Conservation (phyloP, 208 protist species). For the Leishmania turanica region DNA sequence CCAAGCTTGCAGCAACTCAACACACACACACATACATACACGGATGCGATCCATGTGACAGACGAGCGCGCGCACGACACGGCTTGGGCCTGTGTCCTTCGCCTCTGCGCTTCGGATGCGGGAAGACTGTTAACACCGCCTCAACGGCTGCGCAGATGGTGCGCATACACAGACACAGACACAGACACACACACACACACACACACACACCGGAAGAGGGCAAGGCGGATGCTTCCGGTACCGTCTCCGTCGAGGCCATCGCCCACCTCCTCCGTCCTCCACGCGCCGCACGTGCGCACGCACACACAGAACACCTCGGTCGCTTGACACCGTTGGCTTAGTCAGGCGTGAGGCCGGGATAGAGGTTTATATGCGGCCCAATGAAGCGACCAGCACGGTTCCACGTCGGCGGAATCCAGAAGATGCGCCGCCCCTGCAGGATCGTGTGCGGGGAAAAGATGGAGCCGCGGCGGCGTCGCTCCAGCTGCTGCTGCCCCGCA, state of each 20-base stretch:
- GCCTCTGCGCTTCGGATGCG: neutral
- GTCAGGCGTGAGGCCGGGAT: slow-evolving; percentile 88
- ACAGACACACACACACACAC: neutral
- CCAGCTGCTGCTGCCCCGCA: slow-evolving; percentile 77
- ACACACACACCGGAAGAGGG: neutral
- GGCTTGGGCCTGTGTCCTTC: neutral
- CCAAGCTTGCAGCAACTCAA: neutral
- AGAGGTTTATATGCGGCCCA: slow-evolving; percentile 83
- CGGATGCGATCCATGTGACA: neutral
- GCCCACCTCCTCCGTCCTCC: neutral
- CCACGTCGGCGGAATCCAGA: slow-evolving; percentile 92
- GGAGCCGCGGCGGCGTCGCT: slow-evolving; percentile 64
- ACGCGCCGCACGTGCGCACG: neutral
- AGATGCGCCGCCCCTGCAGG: slow-evolving; percentile 76
- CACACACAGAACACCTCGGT: neutral
- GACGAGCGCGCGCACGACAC: neutral
- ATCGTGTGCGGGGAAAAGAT: slow-evolving; percentile 82
- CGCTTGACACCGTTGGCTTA: slow-evolving; percentile 20
- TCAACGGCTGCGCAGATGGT: neutral
- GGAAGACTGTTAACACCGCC: neutral
- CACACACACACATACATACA: neutral
- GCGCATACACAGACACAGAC: neutral
- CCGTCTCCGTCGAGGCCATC: neutral
- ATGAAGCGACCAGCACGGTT: slow-evolving; percentile 79
- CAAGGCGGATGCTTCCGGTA: neutral